Conservation (phyloP, 495 filamentous ascomycete species). For the Aspergillus homomorphus region DNA sequence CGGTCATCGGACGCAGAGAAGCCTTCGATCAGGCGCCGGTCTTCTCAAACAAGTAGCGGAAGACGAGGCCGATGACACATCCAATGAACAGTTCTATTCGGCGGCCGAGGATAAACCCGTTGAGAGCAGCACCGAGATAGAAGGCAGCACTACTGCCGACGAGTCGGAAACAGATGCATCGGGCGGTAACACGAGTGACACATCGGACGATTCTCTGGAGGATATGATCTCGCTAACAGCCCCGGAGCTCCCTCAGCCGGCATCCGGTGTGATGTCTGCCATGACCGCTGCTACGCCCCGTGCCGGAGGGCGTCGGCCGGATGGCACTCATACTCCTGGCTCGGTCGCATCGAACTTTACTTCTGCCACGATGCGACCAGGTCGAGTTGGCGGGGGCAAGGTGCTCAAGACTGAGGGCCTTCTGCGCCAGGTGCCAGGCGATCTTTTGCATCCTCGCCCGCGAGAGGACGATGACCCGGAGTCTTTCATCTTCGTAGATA, state of each 20-base stretch:
- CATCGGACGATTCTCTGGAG: constrained; percentile 75
- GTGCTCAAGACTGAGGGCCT: constrained; percentile 79
- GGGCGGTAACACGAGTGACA: constrained; percentile 55
- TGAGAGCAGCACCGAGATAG: constrained; percentile 58
- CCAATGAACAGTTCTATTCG: constrained; percentile 85
- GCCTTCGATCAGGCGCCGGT: constrained; percentile 27
- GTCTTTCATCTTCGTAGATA: constrained; percentile 82
- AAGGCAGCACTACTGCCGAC: constrained; percentile 49
- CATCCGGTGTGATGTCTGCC: constrained; percentile 66
- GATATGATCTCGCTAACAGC: constrained; percentile 80
- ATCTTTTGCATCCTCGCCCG: constrained; percentile 81
- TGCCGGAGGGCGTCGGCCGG: constrained; percentile 56
- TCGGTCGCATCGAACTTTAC: constrained; percentile 86
- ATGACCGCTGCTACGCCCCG: constrained; percentile 70
- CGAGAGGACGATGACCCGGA: constrained; percentile 82
- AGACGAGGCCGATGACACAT: constrained; percentile 71
- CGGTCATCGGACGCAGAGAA: constrained; percentile 31
- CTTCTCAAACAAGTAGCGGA: constrained; percentile 60
- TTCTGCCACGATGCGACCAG: constrained; percentile 67
- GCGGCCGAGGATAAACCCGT: constrained; percentile 69
- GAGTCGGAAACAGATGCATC: constrained; percentile 52
- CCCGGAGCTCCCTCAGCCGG: constrained; percentile 68
- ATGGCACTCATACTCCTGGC: constrained; percentile 71
- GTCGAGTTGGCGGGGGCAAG: constrained; percentile 54
- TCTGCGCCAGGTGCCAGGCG: constrained; percentile 65